Percentiles rank a stretch among this genome's conserved stretches.
Conservation (phyloP, 495 filamentous ascomycete genomes). For the Talaromyces thailandensis region DNA sequence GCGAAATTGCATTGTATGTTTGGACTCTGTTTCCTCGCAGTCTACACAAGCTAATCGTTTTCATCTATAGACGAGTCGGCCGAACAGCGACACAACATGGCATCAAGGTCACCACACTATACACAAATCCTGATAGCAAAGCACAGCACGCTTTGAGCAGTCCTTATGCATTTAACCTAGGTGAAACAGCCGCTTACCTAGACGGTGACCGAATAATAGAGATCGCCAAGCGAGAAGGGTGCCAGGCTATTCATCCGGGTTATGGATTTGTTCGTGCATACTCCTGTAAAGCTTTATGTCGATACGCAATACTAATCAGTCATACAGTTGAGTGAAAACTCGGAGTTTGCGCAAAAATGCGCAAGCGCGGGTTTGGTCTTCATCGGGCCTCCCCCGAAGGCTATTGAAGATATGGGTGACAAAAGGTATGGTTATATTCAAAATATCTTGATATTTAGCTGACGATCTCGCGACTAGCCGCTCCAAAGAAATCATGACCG, state of each 20-base stretch:
- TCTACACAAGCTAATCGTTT: background rate
- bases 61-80: conserved; percentile 56
- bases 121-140: conserved; percentile 81
- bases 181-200: conserved; percentile 73
- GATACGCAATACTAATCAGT: background rate
- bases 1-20: conserved; percentile 81
- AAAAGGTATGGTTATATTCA: conserved; percentile 52
- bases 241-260: conserved; percentile 86
- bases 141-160: conserved; percentile 85
- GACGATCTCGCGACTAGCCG: conserved; percentile 29
- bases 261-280: conserved; percentile 75
- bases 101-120: conserved; percentile 88
- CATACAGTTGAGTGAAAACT: conserved; percentile 70
- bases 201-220: conserved; percentile 88
- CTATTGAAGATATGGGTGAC: conserved; percentile 96
- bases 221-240: conserved; percentile 75
- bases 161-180: conserved; percentile 73
- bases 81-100: conserved; percentile 80
- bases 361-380: conserved; percentile 87
- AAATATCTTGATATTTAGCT: background rate
- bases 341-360: conserved; percentile 79
- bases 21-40: background rate
- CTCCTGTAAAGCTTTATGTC: background rate
- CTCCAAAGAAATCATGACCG: conserved; percentile 91
- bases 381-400: conserved; percentile 84